Conservation (phyloP, 2,329 filamentous ascomycete genomes). For the Exserohilum turcica region DNA sequence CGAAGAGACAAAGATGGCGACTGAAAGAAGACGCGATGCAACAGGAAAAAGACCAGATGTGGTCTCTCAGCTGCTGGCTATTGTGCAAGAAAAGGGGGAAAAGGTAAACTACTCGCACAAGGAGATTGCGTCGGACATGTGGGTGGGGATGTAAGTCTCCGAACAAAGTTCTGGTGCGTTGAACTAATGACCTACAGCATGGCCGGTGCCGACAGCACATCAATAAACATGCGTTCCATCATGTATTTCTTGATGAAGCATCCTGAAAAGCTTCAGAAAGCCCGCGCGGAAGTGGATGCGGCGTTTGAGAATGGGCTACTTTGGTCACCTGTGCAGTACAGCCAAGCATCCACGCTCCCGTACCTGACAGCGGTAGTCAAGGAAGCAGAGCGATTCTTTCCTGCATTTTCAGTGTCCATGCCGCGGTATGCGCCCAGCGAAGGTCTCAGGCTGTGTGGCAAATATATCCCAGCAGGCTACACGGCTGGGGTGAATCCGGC, state of each 20-base stretch:
- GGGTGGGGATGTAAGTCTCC: slow-evolving; percentile 36
- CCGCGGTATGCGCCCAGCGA: slow-evolving; percentile 71
- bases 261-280: slow-evolving; percentile 22
- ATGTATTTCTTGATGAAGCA: slow-evolving; percentile 49
- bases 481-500: slow-evolving; percentile 75
- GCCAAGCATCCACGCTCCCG: slow-evolving; percentile 66
- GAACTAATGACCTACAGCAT: slow-evolving; percentile 23
- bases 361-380: slow-evolving; percentile 79
- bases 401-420: slow-evolving; percentile 70
- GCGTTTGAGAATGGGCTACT: slow-evolving; percentile 17
- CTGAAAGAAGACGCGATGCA: slow-evolving; percentile 13
- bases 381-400: slow-evolving; percentile 76
- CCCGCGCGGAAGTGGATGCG: slow-evolving; percentile 25
- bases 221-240: slow-evolving; percentile 40
- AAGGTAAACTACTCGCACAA: slow-evolving; percentile 36
- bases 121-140: slow-evolving; percentile 38
- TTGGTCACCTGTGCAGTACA: slow-evolving; percentile 18
- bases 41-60: slow-evolving; percentile 35
- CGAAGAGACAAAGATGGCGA: slow-evolving; percentile 20
- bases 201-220: slow-evolving; percentile 47
- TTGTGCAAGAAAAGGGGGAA: slow-evolving; percentile 36
- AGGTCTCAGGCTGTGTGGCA: slow-evolving; percentile 66
- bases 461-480: slow-evolving; percentile 68
- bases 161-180: background rate
- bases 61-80: slow-evolving; percentile 36